Conservation (phyloP, 139 green algal species). For the Raphidocelis subcapitata region DNA sequence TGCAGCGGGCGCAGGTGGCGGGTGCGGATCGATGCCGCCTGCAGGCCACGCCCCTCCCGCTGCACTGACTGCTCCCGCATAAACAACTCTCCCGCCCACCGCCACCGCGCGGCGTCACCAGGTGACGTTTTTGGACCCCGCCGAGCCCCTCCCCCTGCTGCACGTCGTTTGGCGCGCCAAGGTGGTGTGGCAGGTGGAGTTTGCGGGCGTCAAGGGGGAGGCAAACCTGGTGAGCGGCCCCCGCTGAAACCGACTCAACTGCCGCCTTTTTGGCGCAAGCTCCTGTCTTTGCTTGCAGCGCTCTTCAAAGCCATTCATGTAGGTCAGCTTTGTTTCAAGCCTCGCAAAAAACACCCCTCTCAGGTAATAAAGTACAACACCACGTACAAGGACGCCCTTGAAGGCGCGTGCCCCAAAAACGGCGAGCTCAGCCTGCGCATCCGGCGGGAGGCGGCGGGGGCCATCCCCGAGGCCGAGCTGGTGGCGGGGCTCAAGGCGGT, state of each 20-base stretch:
- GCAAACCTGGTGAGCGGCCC: no score
- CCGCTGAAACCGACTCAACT: no score
- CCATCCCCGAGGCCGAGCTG: no score
- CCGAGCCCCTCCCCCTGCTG: slow-evolving; percentile 11
- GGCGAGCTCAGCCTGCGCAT: slow-evolving; percentile 17
- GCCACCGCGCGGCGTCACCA: neutral
- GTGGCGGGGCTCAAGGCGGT: no score
- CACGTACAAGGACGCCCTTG: slow-evolving; percentile 26
- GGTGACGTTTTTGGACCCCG: slow-evolving; percentile 3
- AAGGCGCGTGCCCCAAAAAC: slow-evolving; percentile 10
- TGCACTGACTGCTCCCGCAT: neutral
- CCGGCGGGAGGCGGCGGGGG: neutral
- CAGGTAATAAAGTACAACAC: slow-evolving; percentile 36
- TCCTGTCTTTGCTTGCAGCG: no score
- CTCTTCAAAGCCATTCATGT: no score
- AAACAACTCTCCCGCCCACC: neutral
- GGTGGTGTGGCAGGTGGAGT: slow-evolving; percentile 26
- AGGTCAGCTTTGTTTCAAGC: no score
- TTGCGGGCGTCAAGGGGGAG: slow-evolving; percentile 20
- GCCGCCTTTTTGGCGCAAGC: no score
- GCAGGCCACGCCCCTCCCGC: neutral
- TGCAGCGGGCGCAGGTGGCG: no score
- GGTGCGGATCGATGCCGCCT: neutral
- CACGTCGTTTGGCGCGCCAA: slow-evolving; percentile 23
- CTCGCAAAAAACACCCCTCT: no score